A percentile compares a stretch with the other conserved stretches of the same genome.
These are phyloP conservation scores for Kodamaea leandrae DNA, from an alignment of 805 yeast genomes.

Conservation along the genomic window DNA sequence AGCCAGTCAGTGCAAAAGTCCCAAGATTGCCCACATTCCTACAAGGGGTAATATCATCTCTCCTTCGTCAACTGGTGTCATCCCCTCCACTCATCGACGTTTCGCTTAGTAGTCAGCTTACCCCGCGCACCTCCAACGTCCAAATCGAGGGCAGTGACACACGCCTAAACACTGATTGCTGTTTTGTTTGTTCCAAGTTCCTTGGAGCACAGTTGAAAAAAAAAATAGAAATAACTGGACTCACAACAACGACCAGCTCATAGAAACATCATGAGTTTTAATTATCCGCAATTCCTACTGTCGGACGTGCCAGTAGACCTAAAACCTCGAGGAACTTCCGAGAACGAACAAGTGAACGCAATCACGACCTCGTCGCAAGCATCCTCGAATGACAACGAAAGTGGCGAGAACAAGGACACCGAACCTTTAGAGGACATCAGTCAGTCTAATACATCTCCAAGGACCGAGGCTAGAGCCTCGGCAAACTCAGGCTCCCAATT, in stretches of 20 bases:
- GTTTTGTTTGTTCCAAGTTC: not conserved
- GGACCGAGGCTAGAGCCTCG: not conserved
- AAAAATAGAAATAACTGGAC: conserved; percentile 19
- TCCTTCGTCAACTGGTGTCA: too few relatives aligned
- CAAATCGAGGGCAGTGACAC: too few relatives aligned
- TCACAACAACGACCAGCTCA: conserved; percentile 37
- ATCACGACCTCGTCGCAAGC: not conserved
- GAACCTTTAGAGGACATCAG: not conserved
- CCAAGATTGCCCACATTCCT: too few relatives aligned
- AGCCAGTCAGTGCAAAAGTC: too few relatives aligned
- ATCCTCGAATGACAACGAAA: not conserved
- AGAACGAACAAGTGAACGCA: not conserved
- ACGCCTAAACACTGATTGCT: not conserved
- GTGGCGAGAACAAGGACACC: conserved; percentile 1
- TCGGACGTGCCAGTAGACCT: conserved; percentile 11
- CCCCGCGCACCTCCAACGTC: too few relatives aligned
- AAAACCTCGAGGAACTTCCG: not conserved
- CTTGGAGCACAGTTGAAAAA: conserved; percentile 3
- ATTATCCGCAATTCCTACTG: conserved; percentile 36
- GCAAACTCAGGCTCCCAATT: not conserved
- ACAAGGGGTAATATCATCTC: too few relatives aligned
- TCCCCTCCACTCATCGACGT: too few relatives aligned
- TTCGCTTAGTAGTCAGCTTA: too few relatives aligned
- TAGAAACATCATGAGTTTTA: conserved; percentile 27
- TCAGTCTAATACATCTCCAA: conserved; percentile 5